phyloP scores from a whole-genome alignment of 1,284 basidiomycete species.

The Moesziomyces globuligerus region DNA sequence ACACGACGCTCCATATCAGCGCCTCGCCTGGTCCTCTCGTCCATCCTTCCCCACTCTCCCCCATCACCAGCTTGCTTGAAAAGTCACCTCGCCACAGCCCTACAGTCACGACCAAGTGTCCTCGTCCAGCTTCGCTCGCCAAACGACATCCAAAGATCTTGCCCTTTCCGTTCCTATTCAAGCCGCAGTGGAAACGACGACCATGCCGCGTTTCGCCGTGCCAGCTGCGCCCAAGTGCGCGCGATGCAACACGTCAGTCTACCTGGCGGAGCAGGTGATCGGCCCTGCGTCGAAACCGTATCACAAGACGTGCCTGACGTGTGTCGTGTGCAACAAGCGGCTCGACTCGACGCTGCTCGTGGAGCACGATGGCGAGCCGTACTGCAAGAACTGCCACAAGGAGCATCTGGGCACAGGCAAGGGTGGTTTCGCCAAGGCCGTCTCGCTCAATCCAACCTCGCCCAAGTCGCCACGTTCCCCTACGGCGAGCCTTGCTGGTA shows the following conservation, averaged over 20 bases:
- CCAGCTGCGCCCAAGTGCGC: conserved; percentile 64
- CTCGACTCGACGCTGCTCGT: conserved; percentile 64
- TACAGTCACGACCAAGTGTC: too few species aligned
- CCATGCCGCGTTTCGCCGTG: conserved; percentile 52
- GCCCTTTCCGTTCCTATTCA: too few species aligned
- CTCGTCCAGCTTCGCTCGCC: too few species aligned
- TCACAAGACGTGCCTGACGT: conserved; percentile 65
- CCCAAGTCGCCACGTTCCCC: conserved; percentile 44
- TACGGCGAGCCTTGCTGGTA: conserved; percentile 10
- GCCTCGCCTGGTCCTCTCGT: too few species aligned
- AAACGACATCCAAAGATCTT: neutral
- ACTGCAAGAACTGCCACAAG: conserved; percentile 65
- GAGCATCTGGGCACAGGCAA: conserved; percentile 65
- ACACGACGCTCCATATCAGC: neutral
- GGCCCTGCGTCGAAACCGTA: conserved; percentile 63
- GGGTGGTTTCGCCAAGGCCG: conserved; percentile 63
- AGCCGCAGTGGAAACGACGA: too few species aligned
- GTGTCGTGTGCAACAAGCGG: conserved; percentile 62
- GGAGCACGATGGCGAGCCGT: conserved; percentile 65
- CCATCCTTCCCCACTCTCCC: too few species aligned
- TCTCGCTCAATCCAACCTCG: conserved; percentile 55
- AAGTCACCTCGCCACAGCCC: too few species aligned
- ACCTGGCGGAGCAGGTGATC: conserved; percentile 64
- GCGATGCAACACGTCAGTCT: conserved; percentile 62
- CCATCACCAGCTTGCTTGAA: too few species aligned